A percentile compares a stretch with the other conserved stretches of the same genome.
Evolutionary conservation across 176 grass and related monocot species (phyloP).

Genomic region (Rhipidocladum racemiflorum): DNA sequence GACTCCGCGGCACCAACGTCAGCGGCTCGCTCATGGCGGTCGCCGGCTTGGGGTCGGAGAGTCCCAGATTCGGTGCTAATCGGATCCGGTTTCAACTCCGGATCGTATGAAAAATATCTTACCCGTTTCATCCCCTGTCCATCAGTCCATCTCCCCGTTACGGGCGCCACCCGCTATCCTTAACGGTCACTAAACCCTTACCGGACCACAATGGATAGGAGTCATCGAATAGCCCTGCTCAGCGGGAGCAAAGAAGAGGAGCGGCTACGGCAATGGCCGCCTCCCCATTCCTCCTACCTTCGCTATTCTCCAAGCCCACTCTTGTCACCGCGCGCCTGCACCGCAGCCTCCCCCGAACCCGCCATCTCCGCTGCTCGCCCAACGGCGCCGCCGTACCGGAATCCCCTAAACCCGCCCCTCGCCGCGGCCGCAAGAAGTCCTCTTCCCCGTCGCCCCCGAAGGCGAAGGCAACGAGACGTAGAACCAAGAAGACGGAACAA

Average conservation of each 20-base stretch:
- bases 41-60: too few relatives aligned
- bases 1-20: too few relatives aligned
- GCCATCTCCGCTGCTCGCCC: constrained; percentile 32
- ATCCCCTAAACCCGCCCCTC: constrained; percentile 29
- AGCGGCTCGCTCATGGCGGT: too few relatives aligned
- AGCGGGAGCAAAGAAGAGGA: constrained; percentile 11
- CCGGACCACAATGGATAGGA: constrained; percentile 33
- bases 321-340: background rate
- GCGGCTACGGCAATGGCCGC: constrained; percentile 41
- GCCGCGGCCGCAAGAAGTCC: constrained; percentile 43
- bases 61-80: too few relatives aligned
- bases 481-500: constrained; percentile 27
- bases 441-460: constrained; percentile 27
- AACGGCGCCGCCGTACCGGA: constrained; percentile 38
- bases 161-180: constrained; percentile 13
- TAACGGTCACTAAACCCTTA: constrained; percentile 47
- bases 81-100: too few relatives aligned
- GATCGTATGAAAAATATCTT: too few relatives aligned
- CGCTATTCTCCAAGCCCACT: constrained; percentile 11
- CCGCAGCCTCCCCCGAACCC: background rate
- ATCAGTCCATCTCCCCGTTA: background rate
- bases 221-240: background rate
- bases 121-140: too few relatives aligned
- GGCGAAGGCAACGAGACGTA: constrained; percentile 11
- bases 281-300: constrained; percentile 32